phyloP scores from a whole-genome alignment of 176 grass and related monocot species.

The Tillandsia fasciculata region DNA sequence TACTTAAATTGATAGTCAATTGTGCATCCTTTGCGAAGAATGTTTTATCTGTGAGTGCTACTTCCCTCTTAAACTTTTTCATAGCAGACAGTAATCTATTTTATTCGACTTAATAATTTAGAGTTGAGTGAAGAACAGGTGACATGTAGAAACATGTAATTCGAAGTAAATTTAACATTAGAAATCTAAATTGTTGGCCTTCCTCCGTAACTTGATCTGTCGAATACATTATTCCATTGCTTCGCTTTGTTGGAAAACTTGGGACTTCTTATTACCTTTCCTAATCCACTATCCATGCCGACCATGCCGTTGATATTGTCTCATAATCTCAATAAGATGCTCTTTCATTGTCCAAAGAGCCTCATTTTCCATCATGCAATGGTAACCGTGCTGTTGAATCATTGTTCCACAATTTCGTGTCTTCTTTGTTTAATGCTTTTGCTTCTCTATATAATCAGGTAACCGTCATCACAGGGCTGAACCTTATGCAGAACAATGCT shows the following conservation, averaged over 20 bases:
- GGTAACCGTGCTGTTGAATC: background rate
- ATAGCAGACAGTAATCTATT: background rate
- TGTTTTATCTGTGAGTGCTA: conserved; percentile 43
- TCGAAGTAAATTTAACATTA: too few relatives aligned
- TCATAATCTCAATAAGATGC: too few relatives aligned
- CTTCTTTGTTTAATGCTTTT: background rate
- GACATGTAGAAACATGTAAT: background rate
- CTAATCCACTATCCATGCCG: too few relatives aligned
- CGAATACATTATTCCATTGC: too few relatives aligned
- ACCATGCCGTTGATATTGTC: too few relatives aligned
- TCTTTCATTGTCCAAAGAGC: too few relatives aligned
- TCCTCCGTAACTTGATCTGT: too few relatives aligned
- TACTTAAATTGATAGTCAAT: conserved; percentile 39
- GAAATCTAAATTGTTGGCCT: too few relatives aligned
- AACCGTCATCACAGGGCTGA: conserved; percentile 33
- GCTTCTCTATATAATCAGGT: conserved; percentile 17
- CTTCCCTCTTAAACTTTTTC: background rate
- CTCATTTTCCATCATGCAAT: background rate
- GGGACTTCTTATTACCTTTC: too few relatives aligned
- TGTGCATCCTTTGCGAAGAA: conserved; percentile 63
- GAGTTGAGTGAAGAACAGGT: background rate
- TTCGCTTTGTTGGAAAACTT: too few relatives aligned
- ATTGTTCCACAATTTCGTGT: background rate
- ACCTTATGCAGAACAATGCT: conserved; percentile 55
- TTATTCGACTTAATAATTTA: background rate